Evolutionary conservation across 1,284 basidiomycete genomes (phyloP).

Genomic region (Gymnopus androsaceus): DNA sequence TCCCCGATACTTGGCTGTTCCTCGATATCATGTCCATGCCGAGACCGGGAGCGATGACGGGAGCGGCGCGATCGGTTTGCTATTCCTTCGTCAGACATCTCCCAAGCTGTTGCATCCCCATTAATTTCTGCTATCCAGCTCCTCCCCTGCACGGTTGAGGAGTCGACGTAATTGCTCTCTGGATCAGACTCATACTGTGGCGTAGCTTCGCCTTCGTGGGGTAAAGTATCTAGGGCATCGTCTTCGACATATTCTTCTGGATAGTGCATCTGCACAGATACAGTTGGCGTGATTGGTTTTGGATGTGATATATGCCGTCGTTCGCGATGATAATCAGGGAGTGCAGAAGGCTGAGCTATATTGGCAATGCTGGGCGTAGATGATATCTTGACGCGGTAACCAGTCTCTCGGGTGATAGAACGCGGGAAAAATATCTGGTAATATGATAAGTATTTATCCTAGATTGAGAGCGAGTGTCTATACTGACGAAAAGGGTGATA

Average conservation of each 20-base stretch:
- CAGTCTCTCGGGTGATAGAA: conserved; percentile 61
- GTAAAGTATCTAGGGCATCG: not conserved
- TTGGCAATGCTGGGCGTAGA: conserved; percentile 28
- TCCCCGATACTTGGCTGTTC: conserved; percentile 1
- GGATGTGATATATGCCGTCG: conserved; percentile 21
- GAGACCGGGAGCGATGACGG: conserved; percentile 1
- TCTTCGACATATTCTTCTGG: not conserved
- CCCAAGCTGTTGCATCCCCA: conserved; percentile 2
- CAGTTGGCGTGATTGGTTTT: conserved; percentile 14
- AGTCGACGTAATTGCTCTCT: conserved; percentile 24
- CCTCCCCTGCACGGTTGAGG: conserved; percentile 16
- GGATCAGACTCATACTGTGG: conserved; percentile 36
- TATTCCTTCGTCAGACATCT: conserved; percentile 12
- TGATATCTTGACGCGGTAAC: conserved; percentile 47
- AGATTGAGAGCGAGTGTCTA: not conserved
- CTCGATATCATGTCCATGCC: not conserved
- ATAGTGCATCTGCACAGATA: conserved; percentile 9
- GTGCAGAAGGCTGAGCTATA: conserved; percentile 24
- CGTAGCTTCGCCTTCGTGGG: conserved; percentile 24
- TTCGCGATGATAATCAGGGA: conserved; percentile 28
- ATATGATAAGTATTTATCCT: not conserved
- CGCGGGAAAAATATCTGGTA: conserved; percentile 74
- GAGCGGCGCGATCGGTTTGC: not conserved
- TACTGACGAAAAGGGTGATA: conserved; percentile 68
- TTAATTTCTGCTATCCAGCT: conserved; percentile 10